These are phyloP conservation scores for Tulasnella sp. DNA, from an alignment of 768 basidiomycete genomes.

Conservation along the genomic window DNA sequence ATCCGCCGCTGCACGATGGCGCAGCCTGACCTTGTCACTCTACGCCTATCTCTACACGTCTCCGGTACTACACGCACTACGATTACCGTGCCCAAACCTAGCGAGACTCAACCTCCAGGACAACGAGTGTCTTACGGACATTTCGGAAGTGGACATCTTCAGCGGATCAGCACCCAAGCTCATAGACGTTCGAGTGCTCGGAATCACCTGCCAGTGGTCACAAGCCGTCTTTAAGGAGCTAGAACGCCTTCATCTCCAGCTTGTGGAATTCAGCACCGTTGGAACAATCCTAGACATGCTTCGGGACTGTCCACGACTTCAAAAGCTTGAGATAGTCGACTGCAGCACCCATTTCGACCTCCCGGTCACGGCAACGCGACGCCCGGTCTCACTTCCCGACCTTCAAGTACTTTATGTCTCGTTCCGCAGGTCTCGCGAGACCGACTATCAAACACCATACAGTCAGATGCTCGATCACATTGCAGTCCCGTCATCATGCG, in stretches of 20 bases:
- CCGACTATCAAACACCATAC: too few relatives aligned
- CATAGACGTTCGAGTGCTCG: not conserved
- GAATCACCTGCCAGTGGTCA: not conserved
- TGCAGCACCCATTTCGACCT: not conserved
- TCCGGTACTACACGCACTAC: not conserved
- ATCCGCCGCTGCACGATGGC: too few relatives aligned
- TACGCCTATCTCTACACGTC: not conserved
- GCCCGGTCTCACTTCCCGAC: not conserved
- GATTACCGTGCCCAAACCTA: not conserved
- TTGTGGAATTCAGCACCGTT: too few relatives aligned
- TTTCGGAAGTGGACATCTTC: not conserved
- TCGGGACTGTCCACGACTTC: not conserved
- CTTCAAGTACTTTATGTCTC: not conserved
- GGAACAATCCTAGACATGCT: too few relatives aligned
- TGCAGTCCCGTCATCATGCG: too few relatives aligned
- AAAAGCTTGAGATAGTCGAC: not conserved
- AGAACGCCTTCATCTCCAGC: not conserved
- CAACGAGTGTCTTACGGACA: not conserved
- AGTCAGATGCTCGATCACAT: too few relatives aligned
- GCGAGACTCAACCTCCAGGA: not conserved
- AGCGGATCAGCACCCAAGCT: not conserved
- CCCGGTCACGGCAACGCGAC: not conserved
- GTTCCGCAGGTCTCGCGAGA: too few relatives aligned
- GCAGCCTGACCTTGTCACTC: not conserved
- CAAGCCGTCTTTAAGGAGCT: not conserved